A percentile compares a stretch with the other conserved stretches of the same genome.
Conservation (phyloP, 148 eudicot genomes). For the Cornus florida region DNA sequence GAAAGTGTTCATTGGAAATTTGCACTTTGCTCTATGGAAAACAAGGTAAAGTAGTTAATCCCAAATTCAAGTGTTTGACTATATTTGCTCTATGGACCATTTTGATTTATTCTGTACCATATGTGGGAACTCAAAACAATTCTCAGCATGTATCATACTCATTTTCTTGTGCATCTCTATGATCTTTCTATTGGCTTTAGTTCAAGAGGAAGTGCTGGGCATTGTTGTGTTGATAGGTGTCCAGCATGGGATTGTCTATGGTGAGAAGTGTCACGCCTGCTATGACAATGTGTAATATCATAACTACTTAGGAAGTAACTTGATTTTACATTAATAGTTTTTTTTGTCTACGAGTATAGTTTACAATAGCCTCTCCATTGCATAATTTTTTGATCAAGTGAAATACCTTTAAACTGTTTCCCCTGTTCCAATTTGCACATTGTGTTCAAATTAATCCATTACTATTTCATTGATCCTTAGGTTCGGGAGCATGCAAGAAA, state of each 20-base stretch:
- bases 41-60: constrained; percentile 50
- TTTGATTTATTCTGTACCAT: too few relatives aligned
- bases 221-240: neutral
- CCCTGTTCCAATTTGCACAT: neutral
- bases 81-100: neutral
- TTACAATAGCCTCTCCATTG: neutral
- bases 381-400: neutral
- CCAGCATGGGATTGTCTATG: neutral
- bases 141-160: neutral
- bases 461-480: constrained; percentile 37
- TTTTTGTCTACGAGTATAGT: neutral
- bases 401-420: neutral
- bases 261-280: neutral
- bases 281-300: neutral
- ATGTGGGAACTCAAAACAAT: neutral
- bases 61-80: neutral
- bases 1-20: constrained; percentile 78
- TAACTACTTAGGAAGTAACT: neutral
- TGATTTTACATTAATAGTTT: too few relatives aligned
- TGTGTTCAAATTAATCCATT: neutral
- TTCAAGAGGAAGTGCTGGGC: neutral
- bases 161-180: neutral
- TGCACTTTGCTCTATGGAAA: constrained; percentile 98
- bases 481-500: constrained; percentile 96
- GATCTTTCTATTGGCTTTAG: neutral